Evolutionary conservation across 495 filamentous ascomycete genomes (phyloP).

Genomic region (Thermothielavioides terrestris): DNA sequence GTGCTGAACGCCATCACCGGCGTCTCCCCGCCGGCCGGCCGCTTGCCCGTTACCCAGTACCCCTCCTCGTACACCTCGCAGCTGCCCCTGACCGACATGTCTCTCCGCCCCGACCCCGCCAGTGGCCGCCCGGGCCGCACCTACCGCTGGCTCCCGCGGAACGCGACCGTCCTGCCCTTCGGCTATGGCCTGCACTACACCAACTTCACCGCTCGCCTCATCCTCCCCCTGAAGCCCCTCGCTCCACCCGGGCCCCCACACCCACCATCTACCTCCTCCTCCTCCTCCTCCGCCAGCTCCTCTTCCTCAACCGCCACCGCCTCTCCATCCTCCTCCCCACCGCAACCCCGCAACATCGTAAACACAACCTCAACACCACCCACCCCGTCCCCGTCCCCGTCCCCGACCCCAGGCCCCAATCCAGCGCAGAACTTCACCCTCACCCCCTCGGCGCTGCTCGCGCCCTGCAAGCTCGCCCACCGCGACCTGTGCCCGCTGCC

Average conservation of each 20-base stretch:
- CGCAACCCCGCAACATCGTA: too few species aligned
- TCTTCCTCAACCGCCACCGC: too few species aligned
- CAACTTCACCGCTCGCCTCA: conserved; percentile 37
- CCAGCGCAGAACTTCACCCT: too few species aligned
- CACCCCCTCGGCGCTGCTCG: conserved; percentile 16
- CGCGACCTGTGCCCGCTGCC: conserved; percentile 25
- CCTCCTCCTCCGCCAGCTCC: too few species aligned
- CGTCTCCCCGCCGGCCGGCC: conserved; percentile 44
- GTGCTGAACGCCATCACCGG: conserved; percentile 47
- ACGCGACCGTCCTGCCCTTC: conserved; percentile 32
- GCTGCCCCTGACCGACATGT: conserved; percentile 36
- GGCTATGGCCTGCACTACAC: conserved; percentile 44
- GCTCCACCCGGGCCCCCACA: too few species aligned
- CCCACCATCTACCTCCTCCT: too few species aligned
- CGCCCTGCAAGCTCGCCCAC: conserved; percentile 13
- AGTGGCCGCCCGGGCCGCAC: conserved; percentile 31
- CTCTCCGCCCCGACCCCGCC: conserved; percentile 25
- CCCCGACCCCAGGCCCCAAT: too few species aligned
- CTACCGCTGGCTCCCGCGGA: conserved; percentile 34
- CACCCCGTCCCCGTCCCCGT: too few species aligned
- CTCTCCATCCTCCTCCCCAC: too few species aligned
- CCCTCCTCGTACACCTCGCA: conserved; percentile 31
- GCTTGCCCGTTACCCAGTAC: conserved; percentile 52
- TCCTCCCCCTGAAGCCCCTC: too few species aligned
- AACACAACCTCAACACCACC: too few species aligned